phyloP scores from a whole-genome alignment of 2,329 filamentous ascomycete species.

The Zalaria obscura region DNA sequence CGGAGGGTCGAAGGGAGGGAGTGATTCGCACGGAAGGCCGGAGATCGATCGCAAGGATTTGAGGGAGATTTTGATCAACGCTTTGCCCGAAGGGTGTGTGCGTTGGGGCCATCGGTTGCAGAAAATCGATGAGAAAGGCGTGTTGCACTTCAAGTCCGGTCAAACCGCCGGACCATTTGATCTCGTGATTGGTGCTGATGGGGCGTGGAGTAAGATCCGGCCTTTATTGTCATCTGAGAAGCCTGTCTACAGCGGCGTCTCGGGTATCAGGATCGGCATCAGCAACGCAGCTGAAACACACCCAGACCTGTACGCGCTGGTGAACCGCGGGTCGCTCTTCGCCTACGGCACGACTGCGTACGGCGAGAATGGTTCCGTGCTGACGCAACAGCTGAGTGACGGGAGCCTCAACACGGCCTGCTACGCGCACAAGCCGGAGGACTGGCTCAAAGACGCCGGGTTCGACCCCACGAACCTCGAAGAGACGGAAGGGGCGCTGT shows the following conservation, averaged over 20 bases:
- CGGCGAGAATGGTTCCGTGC: conserved; percentile 15
- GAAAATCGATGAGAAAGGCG: conserved; percentile 9
- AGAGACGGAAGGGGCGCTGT: conserved; percentile 9
- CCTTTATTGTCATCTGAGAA: conserved; percentile 14
- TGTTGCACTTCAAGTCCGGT: conserved; percentile 15
- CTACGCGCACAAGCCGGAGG: conserved; percentile 12
- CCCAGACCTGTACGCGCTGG: conserved; percentile 17
- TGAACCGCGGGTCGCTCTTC: conserved; percentile 21
- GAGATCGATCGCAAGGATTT: conserved; percentile 23
- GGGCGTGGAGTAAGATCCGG: conserved; percentile 27
- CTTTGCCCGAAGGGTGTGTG: conserved; percentile 14
- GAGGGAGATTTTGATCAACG: conserved; percentile 18
- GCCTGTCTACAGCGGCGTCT: conserved; percentile 23
- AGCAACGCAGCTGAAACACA: conserved; percentile 11
- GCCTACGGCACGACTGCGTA: conserved; percentile 10
- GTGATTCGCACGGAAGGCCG: conserved; percentile 15
- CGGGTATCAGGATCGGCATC: conserved; percentile 18
- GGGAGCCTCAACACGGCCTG: conserved; percentile 16
- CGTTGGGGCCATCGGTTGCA: conserved; percentile 19
- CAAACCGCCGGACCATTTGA: conserved; percentile 19
- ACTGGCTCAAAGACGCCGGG: conserved; percentile 11
- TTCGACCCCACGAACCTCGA: conserved; percentile 12
- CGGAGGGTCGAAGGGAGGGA: conserved; percentile 8
- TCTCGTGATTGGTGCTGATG: conserved; percentile 30
- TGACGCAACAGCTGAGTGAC: conserved; percentile 20